phyloP scores from a whole-genome alignment of 805 yeast genomes.

The Lipomyces spencermartinsiae region DNA sequence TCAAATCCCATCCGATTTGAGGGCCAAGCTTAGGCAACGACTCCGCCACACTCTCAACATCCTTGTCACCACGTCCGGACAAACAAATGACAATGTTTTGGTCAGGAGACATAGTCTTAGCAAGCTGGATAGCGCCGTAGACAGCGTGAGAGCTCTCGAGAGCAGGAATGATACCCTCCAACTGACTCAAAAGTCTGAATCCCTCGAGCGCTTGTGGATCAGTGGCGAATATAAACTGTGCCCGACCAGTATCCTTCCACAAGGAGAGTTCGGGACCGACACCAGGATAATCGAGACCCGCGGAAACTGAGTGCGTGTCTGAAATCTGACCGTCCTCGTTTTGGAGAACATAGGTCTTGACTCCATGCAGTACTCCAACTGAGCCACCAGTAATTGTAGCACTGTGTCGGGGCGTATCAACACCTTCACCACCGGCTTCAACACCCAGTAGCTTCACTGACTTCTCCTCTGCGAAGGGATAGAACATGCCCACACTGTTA shows the following conservation, averaged over 20 bases:
- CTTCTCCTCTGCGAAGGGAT: conserved; percentile 85
- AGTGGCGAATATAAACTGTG: conserved; percentile 86
- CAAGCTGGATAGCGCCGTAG: conserved; percentile 86
- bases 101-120: conserved; percentile 79
- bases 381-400: conserved; percentile 95
- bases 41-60: conserved; percentile 97
- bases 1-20: conserved; percentile 91
- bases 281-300: conserved; percentile 99
- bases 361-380: conserved; percentile 99
- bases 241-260: conserved; percentile 96
- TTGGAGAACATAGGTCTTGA: conserved; percentile 90
- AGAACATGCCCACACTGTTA: conserved; percentile 93
- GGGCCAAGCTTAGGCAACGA: conserved; percentile 89
- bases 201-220: conserved; percentile 96
- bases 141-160: conserved; percentile 97
- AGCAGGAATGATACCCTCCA: conserved; percentile 99
- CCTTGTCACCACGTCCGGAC: conserved; percentile 99
- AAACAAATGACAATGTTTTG: conserved; percentile 85
- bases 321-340: conserved; percentile 93
- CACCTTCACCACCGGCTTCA: conserved; percentile 99
- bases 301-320: conserved; percentile 97
- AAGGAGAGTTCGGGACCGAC: conserved; percentile 97
- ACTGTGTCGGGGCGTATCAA: conserved; percentile 85
- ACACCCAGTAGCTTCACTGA: conserved; percentile 86
- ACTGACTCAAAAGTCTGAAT: conserved; percentile 83